Evolutionary conservation across 148 eudicot species (phyloP).

Genomic region (Linanthus parryae): DNA sequence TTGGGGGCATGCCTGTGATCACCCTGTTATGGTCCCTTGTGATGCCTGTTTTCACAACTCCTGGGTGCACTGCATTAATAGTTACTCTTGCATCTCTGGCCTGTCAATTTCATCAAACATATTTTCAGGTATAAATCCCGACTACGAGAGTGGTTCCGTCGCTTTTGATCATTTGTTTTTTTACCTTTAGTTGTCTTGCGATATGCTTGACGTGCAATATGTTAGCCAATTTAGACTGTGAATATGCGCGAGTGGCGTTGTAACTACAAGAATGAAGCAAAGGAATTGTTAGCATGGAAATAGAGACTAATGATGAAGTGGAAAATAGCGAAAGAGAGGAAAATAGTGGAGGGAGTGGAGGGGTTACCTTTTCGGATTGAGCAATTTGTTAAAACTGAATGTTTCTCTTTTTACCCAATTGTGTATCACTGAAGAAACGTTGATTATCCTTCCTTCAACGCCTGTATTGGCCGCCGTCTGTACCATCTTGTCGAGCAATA

Average conservation of each 20-base stretch:
- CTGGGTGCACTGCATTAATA: conserved; percentile 91
- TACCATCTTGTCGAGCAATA: conserved; percentile 83
- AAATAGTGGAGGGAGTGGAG: not conserved
- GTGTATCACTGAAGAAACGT: conserved; percentile 79
- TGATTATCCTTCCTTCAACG: conserved; percentile 77
- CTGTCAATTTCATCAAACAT: conserved; percentile 28
- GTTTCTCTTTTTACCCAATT: conserved; percentile 65
- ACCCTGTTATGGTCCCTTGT: conserved; percentile 84
- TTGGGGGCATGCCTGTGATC: conserved; percentile 69
- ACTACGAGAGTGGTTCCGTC: not conserved
- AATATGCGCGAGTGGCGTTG: conserved; percentile 83
- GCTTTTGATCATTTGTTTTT: not conserved
- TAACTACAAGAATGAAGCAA: conserved; percentile 39
- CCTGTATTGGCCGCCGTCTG: conserved; percentile 68
- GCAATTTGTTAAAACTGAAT: conserved; percentile 50
- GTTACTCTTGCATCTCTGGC: conserved; percentile 74
- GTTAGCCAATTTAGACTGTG: conserved; percentile 81
- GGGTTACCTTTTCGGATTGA: conserved; percentile 50
- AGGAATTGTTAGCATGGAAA: not conserved
- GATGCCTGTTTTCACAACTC: conserved; percentile 94
- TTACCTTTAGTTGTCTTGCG: conserved; percentile 71
- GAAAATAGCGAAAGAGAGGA: not conserved
- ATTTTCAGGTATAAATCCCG: not conserved
- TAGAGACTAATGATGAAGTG: not conserved
- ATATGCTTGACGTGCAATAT: conserved; percentile 87